These are phyloP conservation scores for Pelargonium cotyledonis DNA, from an alignment of 441 rosid species.

Conservation along the genomic window DNA sequence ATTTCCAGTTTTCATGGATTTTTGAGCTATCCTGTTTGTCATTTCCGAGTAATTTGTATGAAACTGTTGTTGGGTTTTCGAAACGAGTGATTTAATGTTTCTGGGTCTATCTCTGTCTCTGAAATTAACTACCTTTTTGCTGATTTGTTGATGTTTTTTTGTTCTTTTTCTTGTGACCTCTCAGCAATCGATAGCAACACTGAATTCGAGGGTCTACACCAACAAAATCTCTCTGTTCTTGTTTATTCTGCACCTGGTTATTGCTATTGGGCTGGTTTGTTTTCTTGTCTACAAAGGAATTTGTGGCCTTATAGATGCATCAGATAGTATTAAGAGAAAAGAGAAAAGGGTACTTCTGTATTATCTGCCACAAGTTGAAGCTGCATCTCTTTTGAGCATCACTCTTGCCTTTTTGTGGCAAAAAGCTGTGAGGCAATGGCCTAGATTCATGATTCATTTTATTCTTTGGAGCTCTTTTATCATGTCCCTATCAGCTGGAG, in stretches of 20 bases:
- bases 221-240: slow-evolving; percentile 64
- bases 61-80: not conserved
- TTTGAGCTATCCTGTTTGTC: not conserved
- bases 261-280: slow-evolving; percentile 55
- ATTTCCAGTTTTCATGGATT: not conserved
- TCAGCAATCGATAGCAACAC: slow-evolving; percentile 48
- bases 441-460: slow-evolving; percentile 72
- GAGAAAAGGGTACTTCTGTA: slow-evolving; percentile 51
- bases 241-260: slow-evolving; percentile 57
- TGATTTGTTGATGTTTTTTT: slow-evolving; percentile 8
- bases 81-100: not conserved
- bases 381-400: slow-evolving; percentile 69
- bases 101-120: not conserved
- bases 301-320: slow-evolving; percentile 59
- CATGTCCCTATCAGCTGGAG: slow-evolving; percentile 70
- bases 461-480: slow-evolving; percentile 69
- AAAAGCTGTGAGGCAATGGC: slow-evolving; percentile 67
- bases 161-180: slow-evolving; percentile 12
- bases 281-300: slow-evolving; percentile 81
- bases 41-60: not conserved
- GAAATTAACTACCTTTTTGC: not conserved
- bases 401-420: slow-evolving; percentile 84
- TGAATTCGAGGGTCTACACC: slow-evolving; percentile 75
- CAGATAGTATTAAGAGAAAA: slow-evolving; percentile 37
- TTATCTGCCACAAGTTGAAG: slow-evolving; percentile 84